These are phyloP conservation scores for Mucor velutinosus DNA, from an alignment of 371 early-diverging fungal genomes.

Conservation along the genomic window DNA sequence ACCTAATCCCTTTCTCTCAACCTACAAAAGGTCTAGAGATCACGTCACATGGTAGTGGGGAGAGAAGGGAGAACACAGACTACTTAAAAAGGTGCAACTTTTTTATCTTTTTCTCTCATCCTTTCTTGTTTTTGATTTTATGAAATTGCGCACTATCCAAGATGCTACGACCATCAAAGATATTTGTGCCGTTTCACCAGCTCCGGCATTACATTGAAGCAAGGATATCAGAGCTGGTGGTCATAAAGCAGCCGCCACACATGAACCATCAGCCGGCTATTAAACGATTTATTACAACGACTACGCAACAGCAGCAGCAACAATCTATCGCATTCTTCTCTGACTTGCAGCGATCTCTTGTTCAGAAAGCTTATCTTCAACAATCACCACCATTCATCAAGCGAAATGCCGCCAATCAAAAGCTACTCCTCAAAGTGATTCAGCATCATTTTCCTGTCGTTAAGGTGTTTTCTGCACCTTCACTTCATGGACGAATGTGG, in stretches of 20 bases:
- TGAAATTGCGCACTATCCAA: not conserved
- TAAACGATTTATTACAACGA: slow-evolving; percentile 3
- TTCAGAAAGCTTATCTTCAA: slow-evolving; percentile 4
- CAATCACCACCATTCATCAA: not conserved
- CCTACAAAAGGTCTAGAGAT: not conserved
- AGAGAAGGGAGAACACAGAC: not conserved
- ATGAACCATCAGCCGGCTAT: slow-evolving; percentile 10
- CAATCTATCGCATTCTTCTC: slow-evolving; percentile 17
- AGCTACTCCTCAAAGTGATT: slow-evolving; percentile 11
- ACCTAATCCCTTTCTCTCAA: not conserved
- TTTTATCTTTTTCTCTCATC: not conserved
- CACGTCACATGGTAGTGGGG: not conserved
- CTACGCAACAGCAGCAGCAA: not conserved
- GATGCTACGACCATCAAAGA: slow-evolving; percentile 33
- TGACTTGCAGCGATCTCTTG: slow-evolving; percentile 5
- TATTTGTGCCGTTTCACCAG: slow-evolving; percentile 39
- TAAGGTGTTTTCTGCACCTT: slow-evolving; percentile 29
- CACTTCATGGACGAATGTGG: slow-evolving; percentile 11
- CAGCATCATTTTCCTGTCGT: slow-evolving; percentile 29
- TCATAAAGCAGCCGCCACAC: slow-evolving; percentile 5
- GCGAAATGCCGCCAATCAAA: slow-evolving; percentile 3
- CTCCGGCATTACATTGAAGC: slow-evolving; percentile 34
- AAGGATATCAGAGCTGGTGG: slow-evolving; percentile 31
- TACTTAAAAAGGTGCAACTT: not conserved
- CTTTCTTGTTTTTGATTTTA: not conserved